Conservation (phyloP, 2,329 filamentous ascomycete species). For the Alternaria arborescens region DNA sequence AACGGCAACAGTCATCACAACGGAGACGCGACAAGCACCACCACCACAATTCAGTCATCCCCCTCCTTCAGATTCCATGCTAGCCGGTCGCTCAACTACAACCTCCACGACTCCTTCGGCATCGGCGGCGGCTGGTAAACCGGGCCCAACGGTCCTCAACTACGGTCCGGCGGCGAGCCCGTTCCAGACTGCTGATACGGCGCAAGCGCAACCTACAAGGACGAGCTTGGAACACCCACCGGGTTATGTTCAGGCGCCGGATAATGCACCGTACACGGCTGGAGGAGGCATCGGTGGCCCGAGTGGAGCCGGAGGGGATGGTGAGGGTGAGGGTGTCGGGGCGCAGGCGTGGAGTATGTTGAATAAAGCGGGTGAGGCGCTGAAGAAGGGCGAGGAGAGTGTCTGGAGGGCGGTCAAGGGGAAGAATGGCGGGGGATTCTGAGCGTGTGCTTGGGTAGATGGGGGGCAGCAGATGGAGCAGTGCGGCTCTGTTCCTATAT, state of each 20-base stretch:
- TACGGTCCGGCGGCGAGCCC: slow-evolving; percentile 46
- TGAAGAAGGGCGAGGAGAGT: slow-evolving; percentile 48
- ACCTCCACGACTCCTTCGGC: slow-evolving; percentile 24
- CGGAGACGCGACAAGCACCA: slow-evolving; percentile 29
- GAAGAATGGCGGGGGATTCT: slow-evolving; percentile 25
- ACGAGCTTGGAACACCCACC: slow-evolving; percentile 54
- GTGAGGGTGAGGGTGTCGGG: slow-evolving; percentile 34
- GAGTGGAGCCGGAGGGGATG: slow-evolving; percentile 27
- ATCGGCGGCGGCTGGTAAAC: slow-evolving; percentile 20
- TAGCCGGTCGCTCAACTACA: slow-evolving; percentile 51
- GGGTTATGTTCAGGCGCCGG: slow-evolving; percentile 58
- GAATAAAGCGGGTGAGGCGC: slow-evolving; percentile 48
- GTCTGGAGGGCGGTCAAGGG: slow-evolving; percentile 47
- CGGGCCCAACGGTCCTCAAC: slow-evolving; percentile 51
- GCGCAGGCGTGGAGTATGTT: slow-evolving; percentile 46
- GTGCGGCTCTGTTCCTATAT: not conserved
- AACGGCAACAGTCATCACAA: slow-evolving; percentile 40
- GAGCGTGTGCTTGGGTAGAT: not conserved
- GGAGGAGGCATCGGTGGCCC: slow-evolving; percentile 50
- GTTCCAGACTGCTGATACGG: slow-evolving; percentile 31
- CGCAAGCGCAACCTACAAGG: slow-evolving; percentile 11
- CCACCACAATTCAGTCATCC: slow-evolving; percentile 50
- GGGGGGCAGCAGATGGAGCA: not conserved
- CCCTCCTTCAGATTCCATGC: slow-evolving; percentile 48
- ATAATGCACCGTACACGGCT: slow-evolving; percentile 50